Evolutionary conservation across 805 yeast species (phyloP).

Genomic region (baker's yeast (Saccharomyces cerevisiae)): DNA sequence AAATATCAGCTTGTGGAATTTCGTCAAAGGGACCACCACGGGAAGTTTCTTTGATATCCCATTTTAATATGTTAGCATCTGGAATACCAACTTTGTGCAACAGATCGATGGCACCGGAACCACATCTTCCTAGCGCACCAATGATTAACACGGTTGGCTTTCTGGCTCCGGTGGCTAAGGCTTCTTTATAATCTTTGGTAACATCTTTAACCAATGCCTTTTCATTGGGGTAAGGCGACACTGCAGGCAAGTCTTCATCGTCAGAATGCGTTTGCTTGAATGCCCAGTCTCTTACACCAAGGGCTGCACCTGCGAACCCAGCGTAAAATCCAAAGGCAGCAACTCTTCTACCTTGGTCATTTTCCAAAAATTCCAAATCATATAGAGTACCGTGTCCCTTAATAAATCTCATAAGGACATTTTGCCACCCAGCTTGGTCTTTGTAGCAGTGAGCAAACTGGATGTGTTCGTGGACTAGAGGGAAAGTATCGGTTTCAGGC

Average conservation of each 20-base stretch:
- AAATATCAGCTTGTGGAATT: slow-evolving; percentile 78
- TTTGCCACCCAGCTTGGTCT: slow-evolving; percentile 95
- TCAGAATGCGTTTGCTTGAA: slow-evolving; percentile 72
- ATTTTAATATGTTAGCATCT: slow-evolving; percentile 69
- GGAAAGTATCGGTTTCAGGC: slow-evolving; percentile 84
- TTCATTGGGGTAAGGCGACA: slow-evolving; percentile 79
- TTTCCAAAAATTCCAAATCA: slow-evolving; percentile 89
- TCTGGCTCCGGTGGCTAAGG: slow-evolving; percentile 52
- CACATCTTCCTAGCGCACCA: slow-evolving; percentile 98
- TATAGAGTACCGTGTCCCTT: slow-evolving; percentile 85
- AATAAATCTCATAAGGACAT: slow-evolving; percentile 81
- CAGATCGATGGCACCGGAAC: slow-evolving; percentile 89
- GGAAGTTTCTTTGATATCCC: slow-evolving; percentile 97
- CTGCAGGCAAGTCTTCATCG: slow-evolving; percentile 64
- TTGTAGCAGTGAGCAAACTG: slow-evolving; percentile 99
- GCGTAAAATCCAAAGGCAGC: slow-evolving; percentile 99
- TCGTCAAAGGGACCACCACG: slow-evolving; percentile 96
- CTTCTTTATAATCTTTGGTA: slow-evolving; percentile 47
- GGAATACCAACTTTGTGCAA: slow-evolving; percentile 81
- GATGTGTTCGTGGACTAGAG: slow-evolving; percentile 89
- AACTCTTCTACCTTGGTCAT: slow-evolving; percentile 93
- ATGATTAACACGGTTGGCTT: slow-evolving; percentile 78
- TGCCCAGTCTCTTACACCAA: slow-evolving; percentile 92
- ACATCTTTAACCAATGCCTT: slow-evolving; percentile 64
- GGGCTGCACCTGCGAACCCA: slow-evolving; percentile 99